A percentile compares a stretch with the other conserved stretches of the same genome.
These are phyloP conservation scores for Pyronema omphalodes DNA, from an alignment of 495 filamentous ascomycete species.

Conservation along the genomic window DNA sequence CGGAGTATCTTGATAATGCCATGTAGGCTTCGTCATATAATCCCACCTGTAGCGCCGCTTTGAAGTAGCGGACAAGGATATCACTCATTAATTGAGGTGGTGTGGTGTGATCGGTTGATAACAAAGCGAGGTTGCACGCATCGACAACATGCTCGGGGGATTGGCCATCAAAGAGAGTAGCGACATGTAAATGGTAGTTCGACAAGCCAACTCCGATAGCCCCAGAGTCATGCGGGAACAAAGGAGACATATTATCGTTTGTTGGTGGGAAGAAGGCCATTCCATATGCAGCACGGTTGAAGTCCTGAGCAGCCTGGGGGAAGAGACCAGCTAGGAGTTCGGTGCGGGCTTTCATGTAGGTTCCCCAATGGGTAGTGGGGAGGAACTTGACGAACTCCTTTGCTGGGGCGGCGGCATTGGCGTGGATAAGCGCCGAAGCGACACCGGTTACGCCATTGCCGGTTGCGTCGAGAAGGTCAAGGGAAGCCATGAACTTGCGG, in stretches of 20 bases:
- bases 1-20: constrained; percentile 50
- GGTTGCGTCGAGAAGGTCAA: constrained; percentile 10
- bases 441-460: constrained; percentile 17
- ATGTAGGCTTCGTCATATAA: constrained; percentile 69
- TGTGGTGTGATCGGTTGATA: constrained; percentile 15
- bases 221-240: neutral
- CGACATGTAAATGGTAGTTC: constrained; percentile 72
- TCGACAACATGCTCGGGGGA: constrained; percentile 64
- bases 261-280: constrained; percentile 26
- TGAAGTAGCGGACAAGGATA: constrained; percentile 67
- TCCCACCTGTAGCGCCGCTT: constrained; percentile 52
- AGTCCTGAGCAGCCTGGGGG: constrained; percentile 52
- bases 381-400: constrained; percentile 56
- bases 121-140: constrained; percentile 59
- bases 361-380: constrained; percentile 48
- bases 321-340: constrained; percentile 38
- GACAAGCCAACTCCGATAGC: constrained; percentile 41
- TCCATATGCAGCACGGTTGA: constrained; percentile 65
- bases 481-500: constrained; percentile 15
- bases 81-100: constrained; percentile 28
- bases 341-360: constrained; percentile 72
- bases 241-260: neutral
- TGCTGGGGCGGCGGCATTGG: constrained; percentile 33
- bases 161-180: constrained; percentile 58
- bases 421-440: constrained; percentile 11